Evolutionary conservation across 768 basidiomycete species (phyloP).

Genomic region (Kwoniella sp.): DNA sequence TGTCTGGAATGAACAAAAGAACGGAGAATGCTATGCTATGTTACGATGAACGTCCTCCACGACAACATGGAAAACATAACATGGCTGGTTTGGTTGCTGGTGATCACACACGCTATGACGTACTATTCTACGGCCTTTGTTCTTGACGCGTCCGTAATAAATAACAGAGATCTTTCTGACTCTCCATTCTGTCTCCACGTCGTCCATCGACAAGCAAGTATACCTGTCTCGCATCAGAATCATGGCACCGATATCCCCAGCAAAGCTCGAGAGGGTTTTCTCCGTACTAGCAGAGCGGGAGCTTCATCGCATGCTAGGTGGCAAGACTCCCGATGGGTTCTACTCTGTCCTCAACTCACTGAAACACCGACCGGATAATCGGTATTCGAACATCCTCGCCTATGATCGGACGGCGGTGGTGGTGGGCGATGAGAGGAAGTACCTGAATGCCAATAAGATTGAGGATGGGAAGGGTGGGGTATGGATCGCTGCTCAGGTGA

Average conservation of each 20-base stretch:
- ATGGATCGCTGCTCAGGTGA: constrained; percentile 56
- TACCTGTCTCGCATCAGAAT: constrained; percentile 16
- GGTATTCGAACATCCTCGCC: constrained; percentile 51
- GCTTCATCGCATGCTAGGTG: not conserved
- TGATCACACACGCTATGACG: too few species aligned
- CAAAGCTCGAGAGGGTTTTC: constrained; percentile 10
- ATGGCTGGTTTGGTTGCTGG: too few species aligned
- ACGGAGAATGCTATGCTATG: too few species aligned
- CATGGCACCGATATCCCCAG: constrained; percentile 40
- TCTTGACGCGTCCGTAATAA: too few species aligned
- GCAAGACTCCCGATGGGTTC: constrained; percentile 26
- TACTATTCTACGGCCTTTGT: too few species aligned
- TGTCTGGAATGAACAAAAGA: too few species aligned
- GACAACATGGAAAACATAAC: too few species aligned
- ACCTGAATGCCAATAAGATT: constrained; percentile 56
- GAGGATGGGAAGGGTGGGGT: constrained; percentile 43
- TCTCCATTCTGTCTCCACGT: too few species aligned
- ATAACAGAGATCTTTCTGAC: too few species aligned
- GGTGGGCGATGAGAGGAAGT: constrained; percentile 31
- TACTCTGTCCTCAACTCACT: constrained; percentile 44
- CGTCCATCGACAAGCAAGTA: too few species aligned
- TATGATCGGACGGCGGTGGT: constrained; percentile 53
- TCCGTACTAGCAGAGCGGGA: constrained; percentile 19
- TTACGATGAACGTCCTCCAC: too few species aligned
- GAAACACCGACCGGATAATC: constrained; percentile 32